Percentiles rank a stretch among this genome's conserved stretches.
Conservation (phyloP, 1,139 yeast genomes). For the Taphrina flavorubra region DNA sequence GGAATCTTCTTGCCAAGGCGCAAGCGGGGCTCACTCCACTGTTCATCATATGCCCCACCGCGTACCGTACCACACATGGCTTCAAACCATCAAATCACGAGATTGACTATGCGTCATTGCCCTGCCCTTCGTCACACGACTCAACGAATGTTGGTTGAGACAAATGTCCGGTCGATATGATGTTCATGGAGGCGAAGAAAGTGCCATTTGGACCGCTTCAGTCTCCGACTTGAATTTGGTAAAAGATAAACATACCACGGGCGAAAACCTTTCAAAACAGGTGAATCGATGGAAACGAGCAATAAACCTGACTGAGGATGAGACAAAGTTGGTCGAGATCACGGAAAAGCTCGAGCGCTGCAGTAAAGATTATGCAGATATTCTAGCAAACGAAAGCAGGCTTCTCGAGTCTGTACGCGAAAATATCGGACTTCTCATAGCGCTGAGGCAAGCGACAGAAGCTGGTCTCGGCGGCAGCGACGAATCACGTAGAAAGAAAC, state of each 20-base stretch:
- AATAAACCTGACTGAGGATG: constrained; percentile 10
- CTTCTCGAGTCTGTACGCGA: constrained; percentile 45
- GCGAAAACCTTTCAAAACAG: constrained; percentile 23
- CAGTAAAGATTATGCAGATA: constrained; percentile 29
- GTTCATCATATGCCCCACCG: neutral
- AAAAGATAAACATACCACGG: constrained; percentile 31
- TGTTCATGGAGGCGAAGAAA: constrained; percentile 34
- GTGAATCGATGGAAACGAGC: constrained; percentile 13
- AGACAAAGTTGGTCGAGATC: constrained; percentile 24
- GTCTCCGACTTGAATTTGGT: constrained; percentile 24
- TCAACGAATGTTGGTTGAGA: neutral
- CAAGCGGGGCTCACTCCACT: constrained; percentile 7
- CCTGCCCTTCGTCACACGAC: neutral
- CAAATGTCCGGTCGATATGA: constrained; percentile 24
- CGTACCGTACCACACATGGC: too few relatives aligned
- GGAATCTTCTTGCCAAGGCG: too few relatives aligned
- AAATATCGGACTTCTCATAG: constrained; percentile 45
- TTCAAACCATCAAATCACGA: too few relatives aligned
- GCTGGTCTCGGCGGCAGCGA: constrained; percentile 38
- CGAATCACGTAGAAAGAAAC: constrained; percentile 46
- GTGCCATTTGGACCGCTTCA: constrained; percentile 34
- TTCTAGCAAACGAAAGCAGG: constrained; percentile 28
- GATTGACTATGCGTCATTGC: too few relatives aligned
- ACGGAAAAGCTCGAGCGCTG: constrained; percentile 20
- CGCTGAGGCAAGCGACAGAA: constrained; percentile 46